These are phyloP conservation scores for Tylopilus vinaceipallidus DNA, from an alignment of 768 basidiomycete genomes.

Conservation along the genomic window DNA sequence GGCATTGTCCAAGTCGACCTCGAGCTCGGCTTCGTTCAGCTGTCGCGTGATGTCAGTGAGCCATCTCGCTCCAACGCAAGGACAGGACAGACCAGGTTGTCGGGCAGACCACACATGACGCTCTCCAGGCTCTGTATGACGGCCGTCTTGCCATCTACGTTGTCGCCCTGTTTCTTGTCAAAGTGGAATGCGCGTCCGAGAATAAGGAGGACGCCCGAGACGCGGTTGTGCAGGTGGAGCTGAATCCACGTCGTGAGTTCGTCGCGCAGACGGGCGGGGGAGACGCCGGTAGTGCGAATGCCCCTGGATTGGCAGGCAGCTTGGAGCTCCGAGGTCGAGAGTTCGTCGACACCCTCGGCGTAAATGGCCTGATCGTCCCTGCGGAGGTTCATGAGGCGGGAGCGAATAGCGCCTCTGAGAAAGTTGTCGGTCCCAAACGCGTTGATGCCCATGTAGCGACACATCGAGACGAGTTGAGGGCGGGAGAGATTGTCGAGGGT, in stretches of 20 bases:
- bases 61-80: too few species aligned
- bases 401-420: constrained; percentile 86
- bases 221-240: constrained; percentile 84
- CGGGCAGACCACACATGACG: constrained; percentile 89
- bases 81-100: constrained; percentile 72
- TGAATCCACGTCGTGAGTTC: constrained; percentile 93
- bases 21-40: constrained; percentile 96
- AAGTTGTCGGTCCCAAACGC: constrained; percentile 99
- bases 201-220: constrained; percentile 91
- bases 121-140: constrained; percentile 83
- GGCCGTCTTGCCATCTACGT: constrained; percentile 79
- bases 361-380: constrained; percentile 93
- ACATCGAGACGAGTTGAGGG: constrained; percentile 98
- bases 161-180: constrained; percentile 68
- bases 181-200: constrained; percentile 96
- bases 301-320: constrained; percentile 93
- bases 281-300: constrained; percentile 83
- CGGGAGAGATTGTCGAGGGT: constrained; percentile 97
- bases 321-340: constrained; percentile 90
- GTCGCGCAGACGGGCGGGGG: constrained; percentile 83
- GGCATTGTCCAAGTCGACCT: constrained; percentile 90
- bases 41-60: constrained; percentile 29
- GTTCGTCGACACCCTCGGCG: constrained; percentile 83
- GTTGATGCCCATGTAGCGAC: constrained; percentile 96
- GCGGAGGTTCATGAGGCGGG: constrained; percentile 76